Evolutionary conservation across 2,329 filamentous ascomycete species (phyloP).

Genomic region (Penicillium palitans): DNA sequence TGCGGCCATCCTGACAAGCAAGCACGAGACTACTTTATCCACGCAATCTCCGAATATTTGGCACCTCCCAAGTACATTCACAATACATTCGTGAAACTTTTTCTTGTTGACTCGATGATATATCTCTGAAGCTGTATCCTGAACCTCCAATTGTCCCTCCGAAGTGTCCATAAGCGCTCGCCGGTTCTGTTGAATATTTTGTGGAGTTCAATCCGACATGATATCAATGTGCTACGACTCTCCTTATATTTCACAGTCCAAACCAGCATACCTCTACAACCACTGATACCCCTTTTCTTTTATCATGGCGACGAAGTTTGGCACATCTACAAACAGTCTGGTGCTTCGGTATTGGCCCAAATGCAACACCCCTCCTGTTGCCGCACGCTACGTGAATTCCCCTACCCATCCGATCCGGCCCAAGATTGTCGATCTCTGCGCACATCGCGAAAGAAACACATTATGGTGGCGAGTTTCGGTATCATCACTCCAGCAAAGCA

Average conservation of each 20-base stretch:
- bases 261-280: not conserved
- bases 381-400: conserved; percentile 31
- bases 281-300: not conserved
- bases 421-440: conserved; percentile 40
- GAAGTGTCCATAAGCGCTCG: not conserved
- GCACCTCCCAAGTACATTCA: not conserved
- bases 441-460: conserved; percentile 40
- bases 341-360: conserved; percentile 27
- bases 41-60: not conserved
- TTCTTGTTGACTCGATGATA: not conserved
- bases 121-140: not conserved
- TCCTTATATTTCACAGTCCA: not conserved
- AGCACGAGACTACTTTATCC: not conserved
- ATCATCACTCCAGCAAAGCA: conserved; percentile 32
- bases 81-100: not conserved
- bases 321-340: conserved; percentile 22
- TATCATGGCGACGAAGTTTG: conserved; percentile 22
- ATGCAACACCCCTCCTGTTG: conserved; percentile 29
- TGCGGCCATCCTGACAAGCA: not conserved
- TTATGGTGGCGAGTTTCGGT: conserved; percentile 52
- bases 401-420: conserved; percentile 38
- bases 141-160: not conserved
- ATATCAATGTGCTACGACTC: conserved; percentile 14
- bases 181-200: not conserved
- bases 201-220: conserved; percentile 15